A percentile compares a stretch with the other conserved stretches of the same genome.
These are phyloP conservation scores for Thelephora aurantiotincta DNA, from an alignment of 768 basidiomycete species.

Conservation along the genomic window DNA sequence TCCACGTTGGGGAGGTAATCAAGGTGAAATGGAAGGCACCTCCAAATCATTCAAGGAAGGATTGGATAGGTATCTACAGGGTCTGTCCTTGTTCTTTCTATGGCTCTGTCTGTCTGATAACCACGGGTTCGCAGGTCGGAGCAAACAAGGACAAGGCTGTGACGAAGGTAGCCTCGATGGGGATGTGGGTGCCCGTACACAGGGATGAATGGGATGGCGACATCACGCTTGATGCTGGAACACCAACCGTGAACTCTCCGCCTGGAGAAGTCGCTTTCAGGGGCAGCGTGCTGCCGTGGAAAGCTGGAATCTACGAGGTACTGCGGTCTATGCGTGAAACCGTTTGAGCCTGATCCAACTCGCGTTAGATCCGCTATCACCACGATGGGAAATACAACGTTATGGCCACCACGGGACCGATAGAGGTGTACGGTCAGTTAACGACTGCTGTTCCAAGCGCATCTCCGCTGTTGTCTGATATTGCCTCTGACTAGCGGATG, in stretches of 20 bases:
- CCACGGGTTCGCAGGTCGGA: slow-evolving; percentile 40
- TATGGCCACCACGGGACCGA: slow-evolving; percentile 68
- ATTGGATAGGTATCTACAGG: slow-evolving; percentile 93
- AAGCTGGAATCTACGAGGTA: slow-evolving; percentile 77
- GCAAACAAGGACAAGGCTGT: slow-evolving; percentile 76
- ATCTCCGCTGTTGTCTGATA: not conserved
- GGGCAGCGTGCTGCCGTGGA: slow-evolving; percentile 75
- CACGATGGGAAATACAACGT: slow-evolving; percentile 98
- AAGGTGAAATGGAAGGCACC: slow-evolving; percentile 81
- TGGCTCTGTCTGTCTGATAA: not conserved
- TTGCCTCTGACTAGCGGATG: slow-evolving; percentile 38
- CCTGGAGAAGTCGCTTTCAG: slow-evolving; percentile 63
- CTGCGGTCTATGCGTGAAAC: slow-evolving; percentile 6
- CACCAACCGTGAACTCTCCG: slow-evolving; percentile 24
- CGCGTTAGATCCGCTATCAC: slow-evolving; percentile 65
- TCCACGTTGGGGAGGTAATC: slow-evolving; percentile 88
- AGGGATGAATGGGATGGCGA: slow-evolving; percentile 92
- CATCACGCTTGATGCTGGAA: slow-evolving; percentile 36
- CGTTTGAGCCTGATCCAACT: not conserved
- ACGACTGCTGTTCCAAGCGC: not conserved
- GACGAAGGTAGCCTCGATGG: slow-evolving; percentile 73
- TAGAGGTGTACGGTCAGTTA: slow-evolving; percentile 77
- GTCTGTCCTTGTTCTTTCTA: slow-evolving; percentile 20
- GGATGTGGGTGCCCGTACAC: slow-evolving; percentile 88
- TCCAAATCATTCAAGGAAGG: slow-evolving; percentile 69